Base-by-base conservation (phyloP, 768 basidiomycete genomes). In the Flagelloscypha sp. region DNA sequence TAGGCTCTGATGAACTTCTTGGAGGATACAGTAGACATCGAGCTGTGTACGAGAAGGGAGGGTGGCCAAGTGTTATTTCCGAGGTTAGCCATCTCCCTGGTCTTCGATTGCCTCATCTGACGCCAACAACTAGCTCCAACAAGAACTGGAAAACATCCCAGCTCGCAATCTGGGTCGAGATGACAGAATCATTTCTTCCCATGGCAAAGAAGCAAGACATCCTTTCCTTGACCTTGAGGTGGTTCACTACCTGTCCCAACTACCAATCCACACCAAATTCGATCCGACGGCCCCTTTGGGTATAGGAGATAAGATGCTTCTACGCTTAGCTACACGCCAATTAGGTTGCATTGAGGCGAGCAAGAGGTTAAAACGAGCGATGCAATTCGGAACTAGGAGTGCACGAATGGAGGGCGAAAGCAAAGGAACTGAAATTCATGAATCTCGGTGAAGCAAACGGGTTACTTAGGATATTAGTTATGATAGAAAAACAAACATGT, bases 301-400 rank as follows among this genome's bases (percentile, higher is more conserved):
- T 1, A 39, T 77, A 5, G 95, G 95, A 1, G 95, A 98, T 53
- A 99, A 99, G 64, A 67, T 84, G 58, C 52, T 99, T 29, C 51
- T 98, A 35, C 63, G 94, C 36, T 53, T 84, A 19, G 78, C 82
- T 2, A 77, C 83, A 23, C 59, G 63, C 42, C 74, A 74, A 44
- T 48, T 90, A n/a, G 92, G 93, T 0, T 63, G 97, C 27, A 56
- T 70, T 2, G 74, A 79, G 43, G 86, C 88, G 5, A 83, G 84
- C 42, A 40, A 47, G 35, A 65, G 87, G 43, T 90, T 84, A 55
- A 99, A 99, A 61, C 57, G 85, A 40, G 95, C 95, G 10, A 95
- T 97, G 85, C 95, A 98, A 50, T 99, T 99, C 61, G 94, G 94
- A 12, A 85, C 75, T 48, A 77, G 79, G 57, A 84, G 86, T 20